Conservation (phyloP, 768 basidiomycete genomes). For the Pleurotus eryngii region DNA sequence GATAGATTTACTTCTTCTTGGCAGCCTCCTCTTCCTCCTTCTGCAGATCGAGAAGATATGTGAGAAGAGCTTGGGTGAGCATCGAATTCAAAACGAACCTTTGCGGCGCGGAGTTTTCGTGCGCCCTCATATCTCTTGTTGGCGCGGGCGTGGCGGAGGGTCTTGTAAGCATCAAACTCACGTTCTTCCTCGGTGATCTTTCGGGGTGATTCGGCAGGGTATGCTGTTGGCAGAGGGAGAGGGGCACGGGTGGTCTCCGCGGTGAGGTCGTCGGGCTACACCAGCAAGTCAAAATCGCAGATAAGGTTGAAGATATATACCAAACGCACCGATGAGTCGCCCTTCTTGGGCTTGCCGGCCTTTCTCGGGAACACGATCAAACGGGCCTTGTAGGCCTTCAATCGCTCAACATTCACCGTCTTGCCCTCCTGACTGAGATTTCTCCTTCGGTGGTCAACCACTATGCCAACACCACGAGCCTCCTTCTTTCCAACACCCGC, state of each 20-base stretch:
- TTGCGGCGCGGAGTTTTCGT: conserved; percentile 82
- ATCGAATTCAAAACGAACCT: conserved; percentile 47
- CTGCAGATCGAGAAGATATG: conserved; percentile 31
- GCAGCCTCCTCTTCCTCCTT: conserved; percentile 90
- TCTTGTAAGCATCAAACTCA: conserved; percentile 82
- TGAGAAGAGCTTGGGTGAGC: background rate
- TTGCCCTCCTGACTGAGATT: conserved; percentile 97
- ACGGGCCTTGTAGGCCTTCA: conserved; percentile 89
- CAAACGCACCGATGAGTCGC: conserved; percentile 79
- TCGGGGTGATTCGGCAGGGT: conserved; percentile 80
- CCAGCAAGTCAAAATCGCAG: conserved; percentile 7
- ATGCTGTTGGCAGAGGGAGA: conserved; percentile 64
- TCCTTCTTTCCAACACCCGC: conserved; percentile 94
- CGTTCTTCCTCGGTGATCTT: conserved; percentile 91
- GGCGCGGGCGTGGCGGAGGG: conserved; percentile 83
- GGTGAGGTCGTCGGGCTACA: conserved; percentile 78
- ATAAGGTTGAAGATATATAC: conserved; percentile 7
- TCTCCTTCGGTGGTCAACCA: conserved; percentile 95
- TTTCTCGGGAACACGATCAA: conserved; percentile 98
- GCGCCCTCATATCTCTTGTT: conserved; percentile 80
- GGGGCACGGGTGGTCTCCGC: conserved; percentile 68
- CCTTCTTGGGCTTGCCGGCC: conserved; percentile 92
- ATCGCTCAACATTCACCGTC: conserved; percentile 88
- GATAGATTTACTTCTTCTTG: conserved; percentile 76
- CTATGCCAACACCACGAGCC: conserved; percentile 89